Evolutionary conservation across 2,329 filamentous ascomycete genomes (phyloP).

Genomic region (Trichothecium roseum): DNA sequence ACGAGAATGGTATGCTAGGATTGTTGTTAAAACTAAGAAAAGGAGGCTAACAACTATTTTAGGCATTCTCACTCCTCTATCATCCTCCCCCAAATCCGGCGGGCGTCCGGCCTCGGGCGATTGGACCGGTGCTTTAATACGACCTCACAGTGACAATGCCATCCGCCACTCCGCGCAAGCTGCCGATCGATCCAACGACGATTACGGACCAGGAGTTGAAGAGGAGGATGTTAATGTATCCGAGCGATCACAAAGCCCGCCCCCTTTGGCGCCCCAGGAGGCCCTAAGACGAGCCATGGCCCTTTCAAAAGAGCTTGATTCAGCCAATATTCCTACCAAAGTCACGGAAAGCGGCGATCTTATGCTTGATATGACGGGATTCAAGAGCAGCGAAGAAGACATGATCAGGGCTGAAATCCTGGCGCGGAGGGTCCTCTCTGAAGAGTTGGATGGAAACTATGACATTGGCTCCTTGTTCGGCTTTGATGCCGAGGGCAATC

Average conservation of each 20-base stretch:
- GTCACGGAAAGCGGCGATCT: conserved; percentile 90
- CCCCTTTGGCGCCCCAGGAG: conserved; percentile 59
- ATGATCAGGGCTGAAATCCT: conserved; percentile 86
- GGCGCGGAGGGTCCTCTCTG: conserved; percentile 80
- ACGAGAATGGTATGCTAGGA: conserved; percentile 18
- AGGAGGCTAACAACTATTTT: conserved; percentile 2
- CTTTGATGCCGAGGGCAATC: conserved; percentile 87
- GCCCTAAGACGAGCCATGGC: conserved; percentile 75
- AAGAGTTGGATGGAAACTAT: conserved; percentile 89
- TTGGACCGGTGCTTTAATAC: conserved; percentile 32
- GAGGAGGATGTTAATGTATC: conserved; percentile 18
- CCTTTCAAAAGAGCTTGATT: conserved; percentile 77
- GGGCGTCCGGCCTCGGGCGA: conserved; percentile 38
- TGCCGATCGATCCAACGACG: conserved; percentile 20
- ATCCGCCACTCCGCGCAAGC: conserved; percentile 35
- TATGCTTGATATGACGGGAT: conserved; percentile 97
- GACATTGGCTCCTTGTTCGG: conserved; percentile 94
- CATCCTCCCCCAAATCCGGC: conserved; percentile 40
- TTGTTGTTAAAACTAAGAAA: background rate
- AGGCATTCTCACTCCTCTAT: conserved; percentile 43
- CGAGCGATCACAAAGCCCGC: conserved; percentile 65
- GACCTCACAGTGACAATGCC: conserved; percentile 46
- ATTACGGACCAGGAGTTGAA: conserved; percentile 6
- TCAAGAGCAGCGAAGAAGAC: conserved; percentile 90
- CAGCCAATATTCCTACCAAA: conserved; percentile 83